Percentiles rank a stretch among this genome's conserved stretches.
Conservation (phyloP, 2,329 filamentous ascomycete species). For the Fusarium bulbicola region DNA sequence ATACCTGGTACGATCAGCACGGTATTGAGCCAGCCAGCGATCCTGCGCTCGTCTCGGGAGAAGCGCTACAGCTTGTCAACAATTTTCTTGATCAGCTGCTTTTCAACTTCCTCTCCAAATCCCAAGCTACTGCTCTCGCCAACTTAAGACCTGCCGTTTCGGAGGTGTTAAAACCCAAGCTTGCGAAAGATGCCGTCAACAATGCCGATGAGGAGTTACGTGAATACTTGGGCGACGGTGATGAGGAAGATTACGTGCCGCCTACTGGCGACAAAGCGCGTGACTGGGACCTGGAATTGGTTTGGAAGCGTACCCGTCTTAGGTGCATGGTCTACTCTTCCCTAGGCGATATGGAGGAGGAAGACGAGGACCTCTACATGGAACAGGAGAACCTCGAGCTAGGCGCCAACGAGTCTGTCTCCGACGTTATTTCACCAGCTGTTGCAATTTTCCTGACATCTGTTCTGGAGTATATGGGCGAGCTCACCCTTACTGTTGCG, state of each 20-base stretch:
- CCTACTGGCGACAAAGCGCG: conserved; percentile 60
- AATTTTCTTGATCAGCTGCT: conserved; percentile 92
- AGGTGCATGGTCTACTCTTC: conserved; percentile 99
- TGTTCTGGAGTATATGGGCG: conserved; percentile 91
- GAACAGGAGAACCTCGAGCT: conserved; percentile 78
- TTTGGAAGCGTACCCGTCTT: conserved; percentile 92
- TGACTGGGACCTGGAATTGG: conserved; percentile 88
- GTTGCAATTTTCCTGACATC: conserved; percentile 97
- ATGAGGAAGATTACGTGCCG: conserved; percentile 75
- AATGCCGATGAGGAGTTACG: conserved; percentile 87
- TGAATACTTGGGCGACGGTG: conserved; percentile 83
- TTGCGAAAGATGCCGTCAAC: conserved; percentile 84
- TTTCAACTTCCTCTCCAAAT: conserved; percentile 85
- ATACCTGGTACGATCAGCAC: conserved; percentile 74
- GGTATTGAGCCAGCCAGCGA: conserved; percentile 72
- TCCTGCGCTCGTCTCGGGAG: conserved; percentile 75
- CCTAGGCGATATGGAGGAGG: conserved; percentile 95
- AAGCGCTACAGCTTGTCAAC: conserved; percentile 83
- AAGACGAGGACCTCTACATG: conserved; percentile 91
- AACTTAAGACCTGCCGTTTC: conserved; percentile 82
- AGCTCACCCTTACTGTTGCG: conserved; percentile 87
- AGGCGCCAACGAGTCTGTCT: conserved; percentile 64
- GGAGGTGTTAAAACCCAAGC: conserved; percentile 87
- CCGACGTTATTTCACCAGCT: conserved; percentile 82
- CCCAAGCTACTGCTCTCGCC: conserved; percentile 79